Evolutionary conservation across 202 grass and related monocot species (phyloP).

Genomic region (Cymbopogon flexuosus): DNA sequence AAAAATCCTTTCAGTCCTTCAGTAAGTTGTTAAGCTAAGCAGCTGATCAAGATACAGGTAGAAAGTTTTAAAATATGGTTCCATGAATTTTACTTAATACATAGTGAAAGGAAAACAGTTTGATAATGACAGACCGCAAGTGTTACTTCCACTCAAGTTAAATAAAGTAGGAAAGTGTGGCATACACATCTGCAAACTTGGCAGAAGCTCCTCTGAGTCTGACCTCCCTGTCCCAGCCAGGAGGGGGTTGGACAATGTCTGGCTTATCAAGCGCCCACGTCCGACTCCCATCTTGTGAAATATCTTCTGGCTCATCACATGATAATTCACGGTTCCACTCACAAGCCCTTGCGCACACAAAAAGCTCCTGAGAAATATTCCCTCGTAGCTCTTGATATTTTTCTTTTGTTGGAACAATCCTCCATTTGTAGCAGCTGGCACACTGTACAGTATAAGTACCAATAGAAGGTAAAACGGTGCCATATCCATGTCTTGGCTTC

Average conservation of each 20-base stretch:
- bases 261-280: constrained; percentile 84
- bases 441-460: constrained; percentile 77
- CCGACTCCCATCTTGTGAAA: constrained; percentile 58
- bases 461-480: constrained; percentile 52
- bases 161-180: constrained; percentile 25
- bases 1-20: neutral
- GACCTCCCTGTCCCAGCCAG: constrained; percentile 79
- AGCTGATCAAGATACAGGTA: neutral
- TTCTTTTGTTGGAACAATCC: constrained; percentile 71
- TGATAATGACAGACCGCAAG: neutral
- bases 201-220: constrained; percentile 70
- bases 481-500: constrained; percentile 19
- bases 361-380: constrained; percentile 49
- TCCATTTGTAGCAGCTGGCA: constrained; percentile 74
- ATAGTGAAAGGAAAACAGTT: constrained; percentile 7
- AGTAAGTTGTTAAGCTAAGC: constrained; percentile 17
- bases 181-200: constrained; percentile 89
- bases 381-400: constrained; percentile 88
- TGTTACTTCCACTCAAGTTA: constrained; percentile 16
- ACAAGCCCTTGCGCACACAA: constrained; percentile 51
- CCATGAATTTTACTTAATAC: neutral
- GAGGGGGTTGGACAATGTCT: constrained; percentile 57
- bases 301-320: constrained; percentile 66
- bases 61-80: neutral
- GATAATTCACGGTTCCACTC: constrained; percentile 60